Percentiles rank a stretch among this genome's conserved stretches.
phyloP scores from a whole-genome alignment of 805 yeast genomes.

The Candida ponderosae region DNA sequence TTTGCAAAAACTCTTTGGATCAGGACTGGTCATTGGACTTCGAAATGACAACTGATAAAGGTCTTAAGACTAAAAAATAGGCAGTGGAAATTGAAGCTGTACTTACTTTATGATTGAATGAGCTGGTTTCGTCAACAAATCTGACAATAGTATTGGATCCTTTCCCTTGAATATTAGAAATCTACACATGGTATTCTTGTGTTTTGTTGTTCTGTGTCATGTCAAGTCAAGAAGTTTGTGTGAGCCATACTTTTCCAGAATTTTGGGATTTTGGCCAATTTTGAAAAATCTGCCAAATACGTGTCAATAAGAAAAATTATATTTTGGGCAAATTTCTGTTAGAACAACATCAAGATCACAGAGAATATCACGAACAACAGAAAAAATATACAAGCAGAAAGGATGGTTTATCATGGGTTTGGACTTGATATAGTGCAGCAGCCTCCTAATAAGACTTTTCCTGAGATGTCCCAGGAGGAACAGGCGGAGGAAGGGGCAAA shows the following conservation, averaged over 20 bases:
- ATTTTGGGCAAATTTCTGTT: too few relatives aligned
- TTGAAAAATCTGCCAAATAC: too few relatives aligned
- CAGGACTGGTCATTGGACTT: too few relatives aligned
- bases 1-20: neutral
- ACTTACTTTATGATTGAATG: conserved; percentile 85
- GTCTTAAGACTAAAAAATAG: too few relatives aligned
- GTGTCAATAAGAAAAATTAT: too few relatives aligned
- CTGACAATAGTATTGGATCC: conserved; percentile 80
- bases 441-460: conserved; percentile 38
- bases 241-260: too few relatives aligned
- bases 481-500: conserved; percentile 88
- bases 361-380: too few relatives aligned
- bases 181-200: conserved; percentile 62
- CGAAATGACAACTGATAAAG: too few relatives aligned
- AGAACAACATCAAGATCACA: neutral
- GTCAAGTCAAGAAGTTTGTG: too few relatives aligned
- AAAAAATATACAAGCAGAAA: too few relatives aligned
- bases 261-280: too few relatives aligned
- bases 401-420: conserved; percentile 20
- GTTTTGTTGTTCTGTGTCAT: neutral
- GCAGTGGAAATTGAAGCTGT: too few relatives aligned
- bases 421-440: conserved; percentile 32
- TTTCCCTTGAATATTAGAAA: conserved; percentile 85
- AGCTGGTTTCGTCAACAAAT: conserved; percentile 87
- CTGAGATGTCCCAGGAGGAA: conserved; percentile 82